These are phyloP conservation scores for Neurospora hispaniola DNA, from an alignment of 495 filamentous ascomycete species.

Conservation along the genomic window DNA sequence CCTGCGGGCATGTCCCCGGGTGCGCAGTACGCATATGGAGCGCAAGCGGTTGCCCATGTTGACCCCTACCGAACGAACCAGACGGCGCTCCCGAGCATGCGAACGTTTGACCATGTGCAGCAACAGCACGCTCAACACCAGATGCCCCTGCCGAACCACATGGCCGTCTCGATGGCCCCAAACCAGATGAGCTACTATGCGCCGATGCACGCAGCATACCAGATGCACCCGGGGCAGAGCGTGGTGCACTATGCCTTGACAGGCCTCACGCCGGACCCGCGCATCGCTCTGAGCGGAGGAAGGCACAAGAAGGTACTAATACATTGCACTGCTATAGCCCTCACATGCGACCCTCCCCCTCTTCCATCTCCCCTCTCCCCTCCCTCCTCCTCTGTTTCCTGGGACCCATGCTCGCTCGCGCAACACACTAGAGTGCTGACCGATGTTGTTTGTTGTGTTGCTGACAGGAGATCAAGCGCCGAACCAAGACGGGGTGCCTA, in stretches of 20 bases:
- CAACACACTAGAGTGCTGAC: constrained; percentile 10
- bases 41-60: constrained; percentile 19
- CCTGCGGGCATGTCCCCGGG: constrained; percentile 39
- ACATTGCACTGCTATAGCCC: constrained; percentile 2
- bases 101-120: constrained; percentile 41
- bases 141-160: constrained; percentile 26
- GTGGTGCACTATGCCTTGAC: constrained; percentile 50
- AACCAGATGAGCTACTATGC: constrained; percentile 30
- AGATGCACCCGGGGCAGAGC: constrained; percentile 20
- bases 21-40: constrained; percentile 42
- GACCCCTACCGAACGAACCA: constrained; percentile 28
- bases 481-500: constrained; percentile 95
- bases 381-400: background rate
- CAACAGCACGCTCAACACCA: constrained; percentile 33
- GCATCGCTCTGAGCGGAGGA: constrained; percentile 61
- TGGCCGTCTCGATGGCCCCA: constrained; percentile 24
- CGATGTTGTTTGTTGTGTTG: constrained; percentile 14
- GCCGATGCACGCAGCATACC: constrained; percentile 32
- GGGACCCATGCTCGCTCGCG: background rate
- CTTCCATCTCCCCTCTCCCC: background rate
- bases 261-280: constrained; percentile 41
- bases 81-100: constrained; percentile 58
- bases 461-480: constrained; percentile 79
- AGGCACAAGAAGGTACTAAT: constrained; percentile 73
- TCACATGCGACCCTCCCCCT: background rate